Base-by-base conservation (phyloP, 257 asterid genomes). In the Hygrophila difformis region DNA sequence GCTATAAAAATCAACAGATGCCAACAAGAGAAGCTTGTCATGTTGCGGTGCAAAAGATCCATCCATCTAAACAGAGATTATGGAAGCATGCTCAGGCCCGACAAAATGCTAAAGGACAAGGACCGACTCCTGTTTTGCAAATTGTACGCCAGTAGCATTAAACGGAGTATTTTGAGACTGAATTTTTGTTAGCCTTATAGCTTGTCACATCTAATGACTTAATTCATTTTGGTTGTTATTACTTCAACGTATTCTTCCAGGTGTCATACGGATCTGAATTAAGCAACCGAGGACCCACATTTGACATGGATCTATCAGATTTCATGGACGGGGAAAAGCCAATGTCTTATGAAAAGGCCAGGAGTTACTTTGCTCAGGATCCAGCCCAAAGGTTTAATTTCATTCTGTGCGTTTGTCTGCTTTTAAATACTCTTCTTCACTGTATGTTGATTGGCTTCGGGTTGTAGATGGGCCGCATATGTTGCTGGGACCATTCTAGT, bases 61-160 rank as follows among this genome's bases (percentile, higher is more conserved):
- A 82, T 55, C 99, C 99, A 26, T 50, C 75, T 34, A 82, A 86
- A 62, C 95, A 91, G 69, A 82, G 82, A 71, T 71, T 91, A 45
- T 91, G 99, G 99, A 91, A 91, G 74, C 99, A 91, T 58, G 93
- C 99, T 47, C 93, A 78, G 59, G 94, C 94, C 61, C 92, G 99
- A 44, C 88, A 72, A 51, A 71, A 65, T 56, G 79, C 85, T 28
- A 74, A 73, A 66, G 96, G 93, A 66, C 78, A 64, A 44, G 79
- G 73, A 50, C 71, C 75, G 18, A 72, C 80, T 31, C 89, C 96
- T 36, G 89, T 91, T 63, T 76, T 91, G 49, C 99, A 91, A 74
- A 91, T 91, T 58, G 99, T 91, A 80, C n/a, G n/a, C n/a, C n/a
- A 47, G 84, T 51, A 43, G n/a, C 26, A 23, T 53, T 22, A 28